Evolutionary conservation across 2,329 filamentous ascomycete genomes (phyloP).

Genomic region (Colletotrichum costaricense): DNA sequence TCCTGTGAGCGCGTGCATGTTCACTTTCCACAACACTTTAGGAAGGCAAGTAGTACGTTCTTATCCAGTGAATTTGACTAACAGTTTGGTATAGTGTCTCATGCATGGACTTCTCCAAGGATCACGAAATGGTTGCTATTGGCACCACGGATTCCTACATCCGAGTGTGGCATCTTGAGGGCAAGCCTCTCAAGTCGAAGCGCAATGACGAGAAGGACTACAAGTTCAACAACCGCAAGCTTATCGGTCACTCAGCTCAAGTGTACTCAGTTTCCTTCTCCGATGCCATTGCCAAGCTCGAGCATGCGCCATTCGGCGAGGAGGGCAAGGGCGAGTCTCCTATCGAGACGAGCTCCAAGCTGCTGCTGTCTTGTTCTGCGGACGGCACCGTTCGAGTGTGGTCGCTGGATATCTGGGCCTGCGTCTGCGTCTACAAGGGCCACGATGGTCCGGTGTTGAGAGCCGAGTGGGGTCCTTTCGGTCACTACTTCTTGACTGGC

Average conservation of each 20-base stretch:
- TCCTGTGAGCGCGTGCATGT: slow-evolving; percentile 92
- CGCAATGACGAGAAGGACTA: slow-evolving; percentile 68
- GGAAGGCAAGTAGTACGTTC: slow-evolving; percentile 73
- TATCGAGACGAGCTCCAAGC: slow-evolving; percentile 71
- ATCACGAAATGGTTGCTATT: slow-evolving; percentile 86
- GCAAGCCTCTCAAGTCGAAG: slow-evolving; percentile 79
- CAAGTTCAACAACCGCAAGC: slow-evolving; percentile 73
- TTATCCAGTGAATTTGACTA: background rate
- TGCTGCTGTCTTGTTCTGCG: slow-evolving; percentile 87
- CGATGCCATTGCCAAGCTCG: slow-evolving; percentile 68
- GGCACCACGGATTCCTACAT: slow-evolving; percentile 97
- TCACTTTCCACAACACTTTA: slow-evolving; percentile 96
- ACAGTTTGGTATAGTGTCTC: slow-evolving; percentile 70
- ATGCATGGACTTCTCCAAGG: slow-evolving; percentile 96
- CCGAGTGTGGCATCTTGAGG: slow-evolving; percentile 91
- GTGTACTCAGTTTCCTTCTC: slow-evolving; percentile 94
- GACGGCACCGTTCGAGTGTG: slow-evolving; percentile 92
- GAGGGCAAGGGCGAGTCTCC: slow-evolving; percentile 54
- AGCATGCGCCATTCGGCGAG: slow-evolving; percentile 62
- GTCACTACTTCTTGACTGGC: slow-evolving; percentile 92
- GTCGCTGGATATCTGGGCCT: slow-evolving; percentile 93
- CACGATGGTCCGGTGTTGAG: slow-evolving; percentile 92
- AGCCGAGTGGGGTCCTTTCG: slow-evolving; percentile 89
- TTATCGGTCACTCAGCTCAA: slow-evolving; percentile 91
- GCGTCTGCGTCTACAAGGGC: slow-evolving; percentile 91